A percentile compares a stretch with the other conserved stretches of the same genome.
phyloP scores from a whole-genome alignment of 352 stramenopile species.

The Globisporangium emineosum region DNA sequence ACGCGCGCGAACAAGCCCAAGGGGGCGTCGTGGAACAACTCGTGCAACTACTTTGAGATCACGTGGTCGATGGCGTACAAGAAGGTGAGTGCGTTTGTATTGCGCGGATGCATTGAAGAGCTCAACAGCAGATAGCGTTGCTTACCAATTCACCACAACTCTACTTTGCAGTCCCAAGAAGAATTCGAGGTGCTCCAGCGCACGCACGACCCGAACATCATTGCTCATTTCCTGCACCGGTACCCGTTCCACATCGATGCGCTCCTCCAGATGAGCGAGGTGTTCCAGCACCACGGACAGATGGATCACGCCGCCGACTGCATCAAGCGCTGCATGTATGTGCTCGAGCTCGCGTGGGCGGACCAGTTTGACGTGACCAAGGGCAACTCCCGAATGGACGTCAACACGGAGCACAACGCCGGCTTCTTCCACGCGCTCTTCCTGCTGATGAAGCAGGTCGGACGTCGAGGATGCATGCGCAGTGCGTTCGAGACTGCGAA shows the following conservation, averaged over 20 bases:
- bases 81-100: slow-evolving; percentile 41
- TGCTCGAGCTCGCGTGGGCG: slow-evolving; percentile 78
- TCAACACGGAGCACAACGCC: slow-evolving; percentile 70
- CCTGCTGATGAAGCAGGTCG: slow-evolving; percentile 82
- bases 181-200: slow-evolving; percentile 81
- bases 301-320: slow-evolving; percentile 83
- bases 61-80: slow-evolving; percentile 88
- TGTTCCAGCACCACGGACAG: slow-evolving; percentile 86
- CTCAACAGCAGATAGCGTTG: background rate
- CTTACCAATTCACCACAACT: background rate
- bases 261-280: slow-evolving; percentile 82
- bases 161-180: slow-evolving; percentile 50
- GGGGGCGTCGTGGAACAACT: slow-evolving; percentile 57
- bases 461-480: slow-evolving; percentile 75
- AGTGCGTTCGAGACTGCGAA: slow-evolving; percentile 84
- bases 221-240: slow-evolving; percentile 75
- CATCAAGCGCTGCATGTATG: slow-evolving; percentile 85
- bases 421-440: slow-evolving; percentile 78
- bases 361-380: slow-evolving; percentile 83
- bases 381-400: slow-evolving; percentile 81
- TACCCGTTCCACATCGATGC: slow-evolving; percentile 86
- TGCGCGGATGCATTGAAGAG: background rate
- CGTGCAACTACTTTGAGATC: slow-evolving; percentile 82
- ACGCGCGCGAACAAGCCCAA: slow-evolving; percentile 76
- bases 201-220: slow-evolving; percentile 82